Percentiles rank a stretch among this genome's conserved stretches.
Conservation (phyloP, 768 basidiomycete genomes). For the Boletellus sp. region DNA sequence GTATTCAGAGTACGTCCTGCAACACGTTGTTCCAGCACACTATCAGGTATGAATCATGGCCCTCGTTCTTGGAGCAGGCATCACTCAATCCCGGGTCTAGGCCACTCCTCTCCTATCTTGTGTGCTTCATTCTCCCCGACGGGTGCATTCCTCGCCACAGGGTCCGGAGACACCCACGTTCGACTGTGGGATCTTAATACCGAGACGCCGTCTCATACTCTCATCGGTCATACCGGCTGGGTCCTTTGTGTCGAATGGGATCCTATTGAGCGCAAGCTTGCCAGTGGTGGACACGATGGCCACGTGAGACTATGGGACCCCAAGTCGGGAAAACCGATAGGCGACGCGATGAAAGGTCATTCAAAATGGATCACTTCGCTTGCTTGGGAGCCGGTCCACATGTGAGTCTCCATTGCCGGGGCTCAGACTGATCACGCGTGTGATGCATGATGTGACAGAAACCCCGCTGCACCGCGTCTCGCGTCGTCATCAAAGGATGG, state of each 20-base stretch:
- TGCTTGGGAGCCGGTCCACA: conserved; percentile 94
- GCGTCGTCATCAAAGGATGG: conserved; percentile 96
- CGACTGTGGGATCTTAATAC: conserved; percentile 93
- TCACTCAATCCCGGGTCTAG: conserved; percentile 36
- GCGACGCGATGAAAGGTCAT: conserved; percentile 89
- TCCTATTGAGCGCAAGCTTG: conserved; percentile 82
- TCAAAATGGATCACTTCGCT: conserved; percentile 95
- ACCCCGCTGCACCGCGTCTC: conserved; percentile 71
- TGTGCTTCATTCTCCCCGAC: conserved; percentile 97
- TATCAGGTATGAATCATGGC: conserved; percentile 56
- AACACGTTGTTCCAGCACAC: conserved; percentile 88
- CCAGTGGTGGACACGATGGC: conserved; percentile 93
- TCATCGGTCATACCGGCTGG: conserved; percentile 92
- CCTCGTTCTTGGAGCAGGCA: conserved; percentile 2
- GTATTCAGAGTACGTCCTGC: conserved; percentile 93
- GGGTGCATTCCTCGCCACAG: conserved; percentile 86
- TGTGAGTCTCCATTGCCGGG: conserved; percentile 46
- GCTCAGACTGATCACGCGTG: background rate
- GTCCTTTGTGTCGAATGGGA: conserved; percentile 98
- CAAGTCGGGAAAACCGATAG: conserved; percentile 81
- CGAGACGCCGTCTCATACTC: conserved; percentile 84
- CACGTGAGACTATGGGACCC: conserved; percentile 94
- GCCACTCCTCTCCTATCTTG: conserved; percentile 88
- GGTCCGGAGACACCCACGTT: conserved; percentile 90
- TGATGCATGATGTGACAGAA: conserved; percentile 43